phyloP scores from a whole-genome alignment of 2,329 filamentous ascomycete species.

The Aspergillus puulaauensis region DNA sequence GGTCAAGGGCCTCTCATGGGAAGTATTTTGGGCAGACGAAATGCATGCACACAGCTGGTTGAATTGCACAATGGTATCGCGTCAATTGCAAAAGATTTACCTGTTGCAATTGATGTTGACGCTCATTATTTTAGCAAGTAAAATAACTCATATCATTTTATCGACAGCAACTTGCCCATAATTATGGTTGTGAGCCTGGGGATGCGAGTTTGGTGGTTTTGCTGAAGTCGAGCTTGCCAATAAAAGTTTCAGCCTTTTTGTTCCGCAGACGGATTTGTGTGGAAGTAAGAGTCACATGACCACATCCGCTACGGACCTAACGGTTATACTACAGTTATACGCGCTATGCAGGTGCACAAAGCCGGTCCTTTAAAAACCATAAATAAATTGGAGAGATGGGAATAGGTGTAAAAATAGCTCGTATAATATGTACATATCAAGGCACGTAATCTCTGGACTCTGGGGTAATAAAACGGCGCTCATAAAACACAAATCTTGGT shows the following conservation, averaged over 20 bases:
- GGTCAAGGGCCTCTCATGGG: neutral
- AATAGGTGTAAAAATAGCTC: neutral
- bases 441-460: neutral
- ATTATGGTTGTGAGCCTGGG: neutral
- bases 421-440: slow-evolving; percentile 5
- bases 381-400: neutral
- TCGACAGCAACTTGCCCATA: neutral
- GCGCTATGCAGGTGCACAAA: neutral
- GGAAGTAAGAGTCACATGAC: neutral
- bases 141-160: neutral
- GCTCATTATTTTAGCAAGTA: neutral
- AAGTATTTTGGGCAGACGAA: neutral
- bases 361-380: slow-evolving; percentile 17
- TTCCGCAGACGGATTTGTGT: neutral
- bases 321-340: neutral
- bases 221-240: neutral
- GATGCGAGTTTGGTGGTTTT: neutral
- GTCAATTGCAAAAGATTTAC: neutral
- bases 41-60: neutral
- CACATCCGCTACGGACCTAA: neutral
- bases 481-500: slow-evolving; percentile 11
- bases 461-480: slow-evolving; percentile 9
- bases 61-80: neutral
- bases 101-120: neutral
- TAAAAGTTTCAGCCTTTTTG: neutral